Percentiles rank a stretch among this genome's conserved stretches.
Evolutionary conservation across 768 basidiomycete species (phyloP).

Genomic region (Harrya chromipes): DNA sequence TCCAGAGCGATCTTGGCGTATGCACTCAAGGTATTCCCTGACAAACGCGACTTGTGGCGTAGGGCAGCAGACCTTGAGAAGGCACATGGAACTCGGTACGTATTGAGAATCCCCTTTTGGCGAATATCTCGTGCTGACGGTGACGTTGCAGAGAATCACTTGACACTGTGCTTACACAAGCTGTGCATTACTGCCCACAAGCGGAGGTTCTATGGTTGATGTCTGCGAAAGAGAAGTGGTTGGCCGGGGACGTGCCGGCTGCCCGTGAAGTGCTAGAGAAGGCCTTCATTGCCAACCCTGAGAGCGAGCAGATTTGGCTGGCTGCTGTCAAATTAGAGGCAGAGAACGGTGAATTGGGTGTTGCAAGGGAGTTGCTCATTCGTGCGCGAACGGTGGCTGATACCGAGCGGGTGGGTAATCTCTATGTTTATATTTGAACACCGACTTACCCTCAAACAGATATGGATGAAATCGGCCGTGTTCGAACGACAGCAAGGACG

Average conservation of each 20-base stretch:
- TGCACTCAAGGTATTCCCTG: constrained; percentile 88
- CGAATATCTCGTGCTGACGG: neutral
- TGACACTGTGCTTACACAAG: constrained; percentile 75
- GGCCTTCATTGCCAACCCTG: constrained; percentile 93
- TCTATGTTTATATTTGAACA: neutral
- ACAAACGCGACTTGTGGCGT: constrained; percentile 82
- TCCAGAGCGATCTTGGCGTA: constrained; percentile 89
- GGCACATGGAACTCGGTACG: constrained; percentile 76
- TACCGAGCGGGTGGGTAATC: constrained; percentile 72
- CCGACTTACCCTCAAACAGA: constrained; percentile 45
- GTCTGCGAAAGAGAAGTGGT: constrained; percentile 97
- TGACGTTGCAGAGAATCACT: constrained; percentile 60
- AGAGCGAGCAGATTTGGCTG: constrained; percentile 97
- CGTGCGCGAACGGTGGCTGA: constrained; percentile 89
- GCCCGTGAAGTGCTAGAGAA: constrained; percentile 85
- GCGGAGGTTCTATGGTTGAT: constrained; percentile 98
- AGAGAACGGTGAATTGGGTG: constrained; percentile 87
- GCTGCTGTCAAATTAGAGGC: constrained; percentile 97
- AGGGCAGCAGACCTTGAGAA: constrained; percentile 93
- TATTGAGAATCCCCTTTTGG: constrained; percentile 6
- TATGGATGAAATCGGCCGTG: constrained; percentile 99
- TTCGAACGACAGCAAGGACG: constrained; percentile 91
- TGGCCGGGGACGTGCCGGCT: constrained; percentile 83
- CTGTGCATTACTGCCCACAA: constrained; percentile 89
- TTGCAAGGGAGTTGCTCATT: constrained; percentile 81